These are phyloP conservation scores for Didymella glomerata DNA, from an alignment of 2,329 filamentous ascomycete species.

Conservation along the genomic window DNA sequence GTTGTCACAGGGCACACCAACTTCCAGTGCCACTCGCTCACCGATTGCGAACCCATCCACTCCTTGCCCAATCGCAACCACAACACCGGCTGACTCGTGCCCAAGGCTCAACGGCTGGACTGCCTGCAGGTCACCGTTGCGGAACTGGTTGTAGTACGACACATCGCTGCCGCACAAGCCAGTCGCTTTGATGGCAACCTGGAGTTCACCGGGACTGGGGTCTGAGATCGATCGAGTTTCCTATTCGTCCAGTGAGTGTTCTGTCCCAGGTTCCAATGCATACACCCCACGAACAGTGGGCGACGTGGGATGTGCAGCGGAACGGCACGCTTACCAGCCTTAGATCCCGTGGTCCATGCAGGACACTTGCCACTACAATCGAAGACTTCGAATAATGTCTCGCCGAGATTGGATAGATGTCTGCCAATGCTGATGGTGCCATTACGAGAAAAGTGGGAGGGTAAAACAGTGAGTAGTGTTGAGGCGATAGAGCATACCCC, in stretches of 20 bases:
- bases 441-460: constrained; percentile 45
- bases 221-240: constrained; percentile 63
- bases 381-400: constrained; percentile 50
- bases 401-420: constrained; percentile 51
- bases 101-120: constrained; percentile 69
- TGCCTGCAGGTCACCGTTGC: constrained; percentile 74
- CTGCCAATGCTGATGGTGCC: constrained; percentile 53
- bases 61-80: constrained; percentile 50
- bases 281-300: constrained; percentile 45
- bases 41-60: constrained; percentile 52
- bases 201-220: constrained; percentile 67
- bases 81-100: constrained; percentile 53
- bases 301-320: constrained; percentile 45
- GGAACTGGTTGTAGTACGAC: constrained; percentile 76
- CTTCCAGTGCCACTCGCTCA: constrained; percentile 54
- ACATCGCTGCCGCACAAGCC: constrained; percentile 76
- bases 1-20: constrained; percentile 53
- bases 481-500: constrained; percentile 45
- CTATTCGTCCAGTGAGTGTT: constrained; percentile 52
- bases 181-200: constrained; percentile 70
- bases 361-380: constrained; percentile 52
- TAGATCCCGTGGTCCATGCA: constrained; percentile 55
- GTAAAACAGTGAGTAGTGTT: constrained; percentile 31
- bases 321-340: constrained; percentile 52
- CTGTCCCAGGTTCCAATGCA: constrained; percentile 24